These are phyloP conservation scores for Paraglomus occultum DNA, from an alignment of 192 early-diverging fungal genomes.

Conservation along the genomic window DNA sequence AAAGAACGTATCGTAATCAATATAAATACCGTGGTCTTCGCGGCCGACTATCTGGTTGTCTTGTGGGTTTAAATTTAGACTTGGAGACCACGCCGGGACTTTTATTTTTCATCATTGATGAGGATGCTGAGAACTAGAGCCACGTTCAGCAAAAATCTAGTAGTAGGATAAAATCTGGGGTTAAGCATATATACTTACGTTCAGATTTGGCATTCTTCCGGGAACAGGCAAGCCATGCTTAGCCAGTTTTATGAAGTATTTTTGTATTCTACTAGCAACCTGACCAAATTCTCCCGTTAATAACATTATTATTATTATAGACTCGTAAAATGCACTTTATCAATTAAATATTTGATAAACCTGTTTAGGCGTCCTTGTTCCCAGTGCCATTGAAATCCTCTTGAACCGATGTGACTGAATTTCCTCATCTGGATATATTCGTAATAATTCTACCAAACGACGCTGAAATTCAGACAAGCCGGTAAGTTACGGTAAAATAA, in stretches of 20 bases:
- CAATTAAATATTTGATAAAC: constrained; percentile 32
- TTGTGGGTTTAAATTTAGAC: constrained; percentile 27
- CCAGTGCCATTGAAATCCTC: constrained; percentile 69
- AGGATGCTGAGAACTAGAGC: background rate
- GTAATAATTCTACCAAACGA: constrained; percentile 56
- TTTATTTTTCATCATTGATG: constrained; percentile 36
- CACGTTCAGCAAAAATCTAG: constrained; percentile 21
- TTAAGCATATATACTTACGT: constrained; percentile 30
- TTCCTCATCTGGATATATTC: constrained; percentile 67
- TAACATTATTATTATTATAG: background rate
- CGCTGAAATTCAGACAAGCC: constrained; percentile 26
- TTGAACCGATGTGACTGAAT: constrained; percentile 66
- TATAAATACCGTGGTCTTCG: constrained; percentile 26
- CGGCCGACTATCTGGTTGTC: constrained; percentile 35
- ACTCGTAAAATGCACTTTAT: background rate
- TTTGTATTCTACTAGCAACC: constrained; percentile 69
- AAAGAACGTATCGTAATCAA: background rate
- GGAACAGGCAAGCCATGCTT: constrained; percentile 70
- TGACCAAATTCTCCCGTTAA: background rate
- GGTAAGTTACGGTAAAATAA: background rate
- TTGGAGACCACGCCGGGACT: constrained; percentile 21
- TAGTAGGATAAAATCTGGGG: no score
- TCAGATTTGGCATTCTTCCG: constrained; percentile 58
- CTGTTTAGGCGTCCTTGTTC: constrained; percentile 68
- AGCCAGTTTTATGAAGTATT: constrained; percentile 78